Evolutionary conservation across 1,139 yeast species (phyloP).

Genomic region (Hansenula anomala): DNA sequence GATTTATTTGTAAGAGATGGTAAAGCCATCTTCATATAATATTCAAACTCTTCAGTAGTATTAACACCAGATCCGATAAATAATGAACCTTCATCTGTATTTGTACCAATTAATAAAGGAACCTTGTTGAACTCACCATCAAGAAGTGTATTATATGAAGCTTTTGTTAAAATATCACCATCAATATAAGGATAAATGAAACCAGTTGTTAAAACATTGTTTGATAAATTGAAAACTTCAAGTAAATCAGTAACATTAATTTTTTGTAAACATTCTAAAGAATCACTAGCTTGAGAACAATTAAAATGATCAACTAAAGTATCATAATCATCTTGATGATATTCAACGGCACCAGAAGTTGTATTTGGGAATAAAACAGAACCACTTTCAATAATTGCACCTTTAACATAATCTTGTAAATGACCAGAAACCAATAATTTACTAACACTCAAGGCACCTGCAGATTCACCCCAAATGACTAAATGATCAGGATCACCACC

Average conservation of each 20-base stretch:
- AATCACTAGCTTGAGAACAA: conserved; percentile 12
- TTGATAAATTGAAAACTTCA: conserved; percentile 12
- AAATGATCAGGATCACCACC: conserved; percentile 34
- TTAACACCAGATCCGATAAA: conserved; percentile 8
- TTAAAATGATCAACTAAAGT: conserved; percentile 9
- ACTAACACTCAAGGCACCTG: conserved; percentile 32
- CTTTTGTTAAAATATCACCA: conserved; percentile 14
- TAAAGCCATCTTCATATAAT: not conserved
- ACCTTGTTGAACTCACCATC: conserved; percentile 12
- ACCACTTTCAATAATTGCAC: conserved; percentile 26
- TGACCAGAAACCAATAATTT: conserved; percentile 23
- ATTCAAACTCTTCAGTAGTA: conserved; percentile 1
- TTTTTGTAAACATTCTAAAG: conserved; percentile 15
- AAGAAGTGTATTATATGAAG: conserved; percentile 8
- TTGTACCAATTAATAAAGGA: conserved; percentile 16
- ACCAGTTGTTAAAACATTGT: conserved; percentile 6
- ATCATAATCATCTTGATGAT: conserved; percentile 10
- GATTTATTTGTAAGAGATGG: conserved; percentile 9
- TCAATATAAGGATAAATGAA: conserved; percentile 12
- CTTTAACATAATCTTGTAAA: conserved; percentile 22
- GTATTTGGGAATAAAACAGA: conserved; percentile 9
- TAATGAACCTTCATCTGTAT: conserved; percentile 19
- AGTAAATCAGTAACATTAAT: conserved; percentile 9
- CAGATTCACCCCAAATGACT: conserved; percentile 33
- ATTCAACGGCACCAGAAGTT: conserved; percentile 4